phyloP scores from a whole-genome alignment of 441 rosid species.

The Syzygium malaccense region DNA sequence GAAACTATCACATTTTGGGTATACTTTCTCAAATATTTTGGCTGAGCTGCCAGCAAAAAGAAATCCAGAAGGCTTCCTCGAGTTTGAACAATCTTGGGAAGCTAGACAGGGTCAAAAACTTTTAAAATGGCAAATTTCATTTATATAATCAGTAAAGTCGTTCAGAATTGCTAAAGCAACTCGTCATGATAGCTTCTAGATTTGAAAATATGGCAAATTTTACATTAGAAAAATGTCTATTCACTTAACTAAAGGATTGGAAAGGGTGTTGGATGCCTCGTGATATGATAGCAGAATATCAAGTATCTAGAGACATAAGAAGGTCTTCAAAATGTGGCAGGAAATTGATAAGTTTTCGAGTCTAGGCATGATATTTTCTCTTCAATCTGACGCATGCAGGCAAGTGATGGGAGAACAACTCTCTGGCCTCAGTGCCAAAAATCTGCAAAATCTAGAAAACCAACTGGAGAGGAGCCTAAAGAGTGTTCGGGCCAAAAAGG shows the following conservation, averaged over 20 bases:
- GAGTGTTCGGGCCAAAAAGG: slow-evolving; percentile 66
- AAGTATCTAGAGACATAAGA: not conserved
- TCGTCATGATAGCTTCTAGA: not conserved
- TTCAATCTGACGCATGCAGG: slow-evolving; percentile 25
- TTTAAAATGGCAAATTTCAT: not conserved
- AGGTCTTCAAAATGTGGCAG: not conserved
- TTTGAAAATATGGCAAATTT: not conserved
- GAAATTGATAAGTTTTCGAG: not conserved
- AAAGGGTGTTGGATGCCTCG: not conserved
- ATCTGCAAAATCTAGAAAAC: slow-evolving; percentile 68
- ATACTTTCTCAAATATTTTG: not conserved
- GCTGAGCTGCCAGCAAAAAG: not conserved
- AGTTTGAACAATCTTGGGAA: not conserved
- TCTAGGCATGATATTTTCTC: not conserved
- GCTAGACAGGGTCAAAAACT: not conserved
- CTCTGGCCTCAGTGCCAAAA: slow-evolving; percentile 48
- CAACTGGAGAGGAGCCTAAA: slow-evolving; percentile 71
- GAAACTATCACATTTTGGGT: not conserved
- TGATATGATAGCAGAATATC: not conserved
- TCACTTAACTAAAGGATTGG: not conserved
- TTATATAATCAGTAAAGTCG: not conserved
- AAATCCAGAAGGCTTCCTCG: not conserved
- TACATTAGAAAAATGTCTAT: not conserved
- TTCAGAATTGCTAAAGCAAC: not conserved
- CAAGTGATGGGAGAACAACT: slow-evolving; percentile 83